Conservation (phyloP, 495 filamentous ascomycete genomes). For the Aspergillus leporis region DNA sequence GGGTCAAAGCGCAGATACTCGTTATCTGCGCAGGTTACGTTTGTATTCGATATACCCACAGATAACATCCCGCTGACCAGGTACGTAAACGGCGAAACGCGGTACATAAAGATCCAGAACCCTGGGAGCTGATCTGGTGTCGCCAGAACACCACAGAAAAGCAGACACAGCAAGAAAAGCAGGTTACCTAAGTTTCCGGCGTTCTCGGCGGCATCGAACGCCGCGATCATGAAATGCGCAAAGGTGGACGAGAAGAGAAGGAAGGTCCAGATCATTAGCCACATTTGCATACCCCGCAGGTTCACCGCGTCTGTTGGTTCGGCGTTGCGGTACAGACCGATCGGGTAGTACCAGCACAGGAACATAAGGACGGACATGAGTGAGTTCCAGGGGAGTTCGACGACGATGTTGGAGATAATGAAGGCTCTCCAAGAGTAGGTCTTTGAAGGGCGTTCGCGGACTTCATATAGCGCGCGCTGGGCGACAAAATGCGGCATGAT, state of each 20-base stretch:
- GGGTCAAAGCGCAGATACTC: slow-evolving; percentile 57
- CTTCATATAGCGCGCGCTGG: slow-evolving; percentile 70
- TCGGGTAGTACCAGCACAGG: slow-evolving; percentile 59
- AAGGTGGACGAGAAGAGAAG: slow-evolving; percentile 54
- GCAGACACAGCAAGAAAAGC: slow-evolving; percentile 2
- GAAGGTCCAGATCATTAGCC: slow-evolving; percentile 50
- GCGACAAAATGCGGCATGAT: slow-evolving; percentile 67
- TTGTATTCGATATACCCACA: slow-evolving; percentile 48
- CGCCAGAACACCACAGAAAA: slow-evolving; percentile 43
- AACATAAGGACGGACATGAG: slow-evolving; percentile 58
- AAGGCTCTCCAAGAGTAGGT: slow-evolving; percentile 72
- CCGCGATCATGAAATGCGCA: slow-evolving; percentile 55
- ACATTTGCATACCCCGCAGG: slow-evolving; percentile 48
- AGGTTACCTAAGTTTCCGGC: slow-evolving; percentile 1
- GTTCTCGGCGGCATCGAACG: slow-evolving; percentile 45
- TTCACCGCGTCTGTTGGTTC: slow-evolving; percentile 35
- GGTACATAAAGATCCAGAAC: slow-evolving; percentile 78
- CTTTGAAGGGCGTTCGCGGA: slow-evolving; percentile 75
- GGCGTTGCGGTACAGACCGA: slow-evolving; percentile 54
- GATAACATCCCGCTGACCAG: slow-evolving; percentile 25
- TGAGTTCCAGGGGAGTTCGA: slow-evolving; percentile 65
- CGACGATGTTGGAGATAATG: slow-evolving; percentile 61
- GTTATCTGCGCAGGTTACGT: slow-evolving; percentile 51
- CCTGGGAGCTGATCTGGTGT: slow-evolving; percentile 53
- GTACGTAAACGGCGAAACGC: slow-evolving; percentile 64